Base-by-base conservation (phyloP, 768 basidiomycete genomes). In the Mycena sanguinolenta region DNA sequence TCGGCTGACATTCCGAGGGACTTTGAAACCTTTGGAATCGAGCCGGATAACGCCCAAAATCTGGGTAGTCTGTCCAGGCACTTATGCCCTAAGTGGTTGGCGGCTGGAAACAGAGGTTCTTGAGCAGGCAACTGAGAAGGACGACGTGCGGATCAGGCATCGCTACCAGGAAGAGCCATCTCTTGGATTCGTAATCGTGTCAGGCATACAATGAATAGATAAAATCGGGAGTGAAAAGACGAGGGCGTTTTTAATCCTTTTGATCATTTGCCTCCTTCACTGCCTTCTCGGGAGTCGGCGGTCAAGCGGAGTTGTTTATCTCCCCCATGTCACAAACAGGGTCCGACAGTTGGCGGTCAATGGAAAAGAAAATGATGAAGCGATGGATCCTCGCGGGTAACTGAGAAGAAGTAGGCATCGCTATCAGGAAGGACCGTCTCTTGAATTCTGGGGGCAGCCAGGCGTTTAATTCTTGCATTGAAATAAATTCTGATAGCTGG, bases 1-100 rank as follows among this genome's bases (percentile, higher is more conserved):
- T 42, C 85, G 87, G n/a, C 85, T 92, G 46, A 89, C 89, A 7
- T 90, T 90, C 76, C 87, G 89, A 32, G 91, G 91, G 2, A 80
- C 78, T 6, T 79, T 96, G 34, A 63, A 78, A 25, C 90, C 94
- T 14, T 81, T 84, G 7, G 81, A 87, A 66, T 79, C 82, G 3
- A 77, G 79, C 16, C 79, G 76, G 0, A 68, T 94, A 23, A 79
- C 81, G 25, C 84, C 89, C 1, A 87, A 82, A 58, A 78, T 95
- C 3, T 92, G 90, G 85, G 82, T 90, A 13, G 80, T 85, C 16
- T 86, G 86, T 49, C 89, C 93, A 34, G 93, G 93, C 16, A 83
- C 84, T 27, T 92, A 94, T 76, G 82, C 82, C 16, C 81, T 95
- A 19, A 86, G 86, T 34, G 86, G 87, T 6, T 97, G 95, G 95